phyloP scores from a whole-genome alignment of 2,329 filamentous ascomycete genomes.

The Ambrosiella beaveri region DNA sequence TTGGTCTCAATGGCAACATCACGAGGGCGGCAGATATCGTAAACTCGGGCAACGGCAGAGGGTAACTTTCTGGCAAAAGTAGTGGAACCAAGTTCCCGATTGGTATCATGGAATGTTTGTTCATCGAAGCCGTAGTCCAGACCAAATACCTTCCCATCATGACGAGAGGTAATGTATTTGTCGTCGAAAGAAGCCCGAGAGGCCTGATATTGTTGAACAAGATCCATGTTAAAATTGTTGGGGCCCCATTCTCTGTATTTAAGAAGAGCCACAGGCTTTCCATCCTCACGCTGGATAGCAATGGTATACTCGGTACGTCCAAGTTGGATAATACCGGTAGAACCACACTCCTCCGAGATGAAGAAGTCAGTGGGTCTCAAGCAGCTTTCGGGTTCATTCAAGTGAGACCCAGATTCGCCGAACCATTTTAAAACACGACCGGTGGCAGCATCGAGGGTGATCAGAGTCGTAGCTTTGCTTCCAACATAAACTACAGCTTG shows the following conservation, averaged over 20 bases:
- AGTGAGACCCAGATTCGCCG: constrained; percentile 51
- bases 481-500: constrained; percentile 77
- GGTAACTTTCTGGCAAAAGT: constrained; percentile 53
- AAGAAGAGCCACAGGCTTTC: constrained; percentile 67
- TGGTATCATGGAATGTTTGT: constrained; percentile 18
- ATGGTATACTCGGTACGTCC: constrained; percentile 83
- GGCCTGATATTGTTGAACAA: constrained; percentile 56
- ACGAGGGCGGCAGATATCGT: constrained; percentile 65
- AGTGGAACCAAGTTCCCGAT: constrained; percentile 26
- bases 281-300: constrained; percentile 58
- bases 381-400: constrained; percentile 59
- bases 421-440: constrained; percentile 74
- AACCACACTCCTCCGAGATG: constrained; percentile 60
- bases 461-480: constrained; percentile 76
- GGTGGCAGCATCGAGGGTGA: constrained; percentile 74
- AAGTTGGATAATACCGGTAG: constrained; percentile 63
- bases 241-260: constrained; percentile 90
- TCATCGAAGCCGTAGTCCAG: constrained; percentile 48
- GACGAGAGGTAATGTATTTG: constrained; percentile 73
- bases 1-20: constrained; percentile 45
- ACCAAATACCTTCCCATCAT: constrained; percentile 65
- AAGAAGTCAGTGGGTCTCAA: constrained; percentile 49
- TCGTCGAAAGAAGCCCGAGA: constrained; percentile 55
- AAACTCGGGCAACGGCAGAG: constrained; percentile 70
- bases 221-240: constrained; percentile 77